These are phyloP conservation scores for Exutisphaerella laricina DNA, from an alignment of 2,329 filamentous ascomycete genomes.

Conservation along the genomic window DNA sequence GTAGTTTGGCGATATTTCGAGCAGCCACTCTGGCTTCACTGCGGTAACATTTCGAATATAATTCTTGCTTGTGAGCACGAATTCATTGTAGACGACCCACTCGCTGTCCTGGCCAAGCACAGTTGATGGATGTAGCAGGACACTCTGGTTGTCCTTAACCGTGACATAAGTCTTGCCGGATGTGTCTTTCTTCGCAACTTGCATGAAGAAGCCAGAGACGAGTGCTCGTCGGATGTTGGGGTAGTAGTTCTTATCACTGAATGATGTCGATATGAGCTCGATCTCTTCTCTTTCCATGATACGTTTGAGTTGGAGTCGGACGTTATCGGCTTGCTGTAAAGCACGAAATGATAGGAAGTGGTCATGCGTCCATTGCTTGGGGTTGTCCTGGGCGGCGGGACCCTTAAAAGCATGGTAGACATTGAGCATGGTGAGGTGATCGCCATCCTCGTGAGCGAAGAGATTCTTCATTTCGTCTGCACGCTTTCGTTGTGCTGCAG, in stretches of 20 bases:
- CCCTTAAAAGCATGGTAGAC: constrained; percentile 97
- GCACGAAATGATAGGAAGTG: constrained; percentile 90
- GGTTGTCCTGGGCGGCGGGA: constrained; percentile 61
- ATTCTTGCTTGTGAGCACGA: constrained; percentile 95
- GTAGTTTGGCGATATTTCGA: constrained; percentile 91
- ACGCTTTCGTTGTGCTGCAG: constrained; percentile 75
- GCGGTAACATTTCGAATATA: constrained; percentile 93
- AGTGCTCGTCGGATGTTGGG: constrained; percentile 91
- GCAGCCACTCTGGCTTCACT: constrained; percentile 87
- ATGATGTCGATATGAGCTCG: constrained; percentile 80
- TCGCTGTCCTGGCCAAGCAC: constrained; percentile 84
- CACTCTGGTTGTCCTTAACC: constrained; percentile 92
- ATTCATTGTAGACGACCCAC: constrained; percentile 98
- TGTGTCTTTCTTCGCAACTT: constrained; percentile 89
- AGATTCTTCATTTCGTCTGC: constrained; percentile 97
- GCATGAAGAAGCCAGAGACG: constrained; percentile 98
- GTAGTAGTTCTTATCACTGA: constrained; percentile 96
- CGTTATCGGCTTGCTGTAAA: constrained; percentile 87
- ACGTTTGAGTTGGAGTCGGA: constrained; percentile 81
- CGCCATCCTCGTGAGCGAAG: constrained; percentile 87
- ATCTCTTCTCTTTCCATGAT: constrained; percentile 94
- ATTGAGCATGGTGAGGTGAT: constrained; percentile 93
- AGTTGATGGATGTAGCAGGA: constrained; percentile 88
- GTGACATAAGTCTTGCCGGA: constrained; percentile 88
- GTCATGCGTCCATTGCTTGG: constrained; percentile 92